Conservation (phyloP, 106 monocot genomes). For the Apostasia ramifera region DNA sequence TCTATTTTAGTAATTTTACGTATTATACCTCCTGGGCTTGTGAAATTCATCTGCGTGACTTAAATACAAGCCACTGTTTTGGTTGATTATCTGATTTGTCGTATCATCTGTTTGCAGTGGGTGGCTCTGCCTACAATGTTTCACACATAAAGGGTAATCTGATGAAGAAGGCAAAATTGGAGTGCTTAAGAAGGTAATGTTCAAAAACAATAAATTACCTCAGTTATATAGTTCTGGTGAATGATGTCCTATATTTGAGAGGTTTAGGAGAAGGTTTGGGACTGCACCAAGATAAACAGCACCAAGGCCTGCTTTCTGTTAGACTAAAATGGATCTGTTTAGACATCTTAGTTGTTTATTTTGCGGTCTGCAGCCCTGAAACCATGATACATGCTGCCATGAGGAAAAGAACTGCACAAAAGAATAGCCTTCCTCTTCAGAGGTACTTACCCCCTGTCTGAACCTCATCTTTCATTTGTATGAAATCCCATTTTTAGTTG, state of each 20-base stretch:
- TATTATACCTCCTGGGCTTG: neutral
- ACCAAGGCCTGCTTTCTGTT: neutral
- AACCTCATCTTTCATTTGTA: too few relatives aligned
- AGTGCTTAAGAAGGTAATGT: constrained; percentile 59
- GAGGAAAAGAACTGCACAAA: constrained; percentile 32
- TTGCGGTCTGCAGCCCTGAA: constrained; percentile 33
- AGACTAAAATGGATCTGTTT: neutral
- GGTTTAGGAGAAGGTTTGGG: too few relatives aligned
- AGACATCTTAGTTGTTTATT: neutral
- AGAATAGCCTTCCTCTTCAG: constrained; percentile 18
- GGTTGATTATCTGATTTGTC: neutral
- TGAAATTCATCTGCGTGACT: too few relatives aligned
- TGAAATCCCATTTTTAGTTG: neutral
- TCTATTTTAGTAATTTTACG: neutral
- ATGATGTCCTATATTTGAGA: too few relatives aligned
- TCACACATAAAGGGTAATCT: constrained; percentile 60
- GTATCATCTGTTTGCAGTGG: constrained; percentile 23
- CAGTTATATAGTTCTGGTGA: neutral
- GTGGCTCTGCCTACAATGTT: constrained; percentile 30
- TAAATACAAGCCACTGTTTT: too few relatives aligned
- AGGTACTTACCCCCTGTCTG: constrained; percentile 11
- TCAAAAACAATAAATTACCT: neutral
- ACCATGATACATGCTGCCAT: constrained; percentile 40
- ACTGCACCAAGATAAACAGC: too few relatives aligned
- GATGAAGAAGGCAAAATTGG: constrained; percentile 91